Evolutionary conservation across 2,329 filamentous ascomycete genomes (phyloP).

Genomic region (Talaromyces piceae): DNA sequence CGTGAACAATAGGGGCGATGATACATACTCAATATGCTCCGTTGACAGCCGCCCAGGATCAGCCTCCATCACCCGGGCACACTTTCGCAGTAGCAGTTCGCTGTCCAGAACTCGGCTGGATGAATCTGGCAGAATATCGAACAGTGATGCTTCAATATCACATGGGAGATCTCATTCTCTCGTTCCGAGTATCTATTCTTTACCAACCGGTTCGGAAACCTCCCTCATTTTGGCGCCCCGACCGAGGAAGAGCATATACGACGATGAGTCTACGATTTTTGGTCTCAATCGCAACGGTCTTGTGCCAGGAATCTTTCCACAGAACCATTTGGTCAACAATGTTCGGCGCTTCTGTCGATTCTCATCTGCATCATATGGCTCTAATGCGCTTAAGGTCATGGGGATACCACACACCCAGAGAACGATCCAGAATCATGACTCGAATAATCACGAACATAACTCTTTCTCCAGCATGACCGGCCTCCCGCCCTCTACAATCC

Average conservation of each 20-base stretch:
- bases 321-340: slow-evolving; percentile 39
- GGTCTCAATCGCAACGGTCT: slow-evolving; percentile 37
- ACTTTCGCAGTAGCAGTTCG: slow-evolving; percentile 37
- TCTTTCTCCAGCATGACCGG: slow-evolving; percentile 41
- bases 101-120: slow-evolving; percentile 37
- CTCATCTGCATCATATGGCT: slow-evolving; percentile 41
- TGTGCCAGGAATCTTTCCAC: slow-evolving; percentile 40
- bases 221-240: slow-evolving; percentile 39
- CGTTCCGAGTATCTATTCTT: slow-evolving; percentile 39
- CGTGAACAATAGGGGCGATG: slow-evolving; percentile 32
- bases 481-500: slow-evolving; percentile 39
- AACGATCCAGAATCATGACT: slow-evolving; percentile 21
- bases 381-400: slow-evolving; percentile 42
- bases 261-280: slow-evolving; percentile 37
- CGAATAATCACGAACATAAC: slow-evolving; percentile 36
- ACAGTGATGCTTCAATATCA: slow-evolving; percentile 20
- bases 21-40: slow-evolving; percentile 34
- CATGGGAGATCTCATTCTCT: slow-evolving; percentile 33
- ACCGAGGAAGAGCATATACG: slow-evolving; percentile 37
- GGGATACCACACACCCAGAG: slow-evolving; percentile 30
- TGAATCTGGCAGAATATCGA: slow-evolving; percentile 27
- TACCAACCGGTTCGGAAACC: slow-evolving; percentile 38
- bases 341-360: slow-evolving; percentile 41
- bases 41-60: slow-evolving; percentile 31
- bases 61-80: slow-evolving; percentile 29